Evolutionary conservation across 805 yeast genomes (phyloP).

Genomic region (Candida succiphila): DNA sequence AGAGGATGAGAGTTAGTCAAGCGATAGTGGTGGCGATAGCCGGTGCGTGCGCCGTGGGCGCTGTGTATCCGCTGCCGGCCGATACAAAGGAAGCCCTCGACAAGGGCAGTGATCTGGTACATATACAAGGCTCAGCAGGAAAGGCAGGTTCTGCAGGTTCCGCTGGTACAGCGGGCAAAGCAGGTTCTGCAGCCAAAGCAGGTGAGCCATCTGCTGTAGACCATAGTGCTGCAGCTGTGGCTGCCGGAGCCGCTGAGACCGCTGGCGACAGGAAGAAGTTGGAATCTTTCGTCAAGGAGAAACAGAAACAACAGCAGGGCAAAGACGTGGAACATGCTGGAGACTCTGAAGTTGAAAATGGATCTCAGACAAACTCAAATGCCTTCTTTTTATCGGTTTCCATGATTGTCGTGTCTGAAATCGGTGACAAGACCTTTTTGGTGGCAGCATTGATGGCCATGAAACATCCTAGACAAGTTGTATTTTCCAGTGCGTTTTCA

Average conservation of each 20-base stretch:
- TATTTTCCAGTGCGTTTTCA: conserved; percentile 80
- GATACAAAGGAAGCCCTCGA: too few relatives aligned
- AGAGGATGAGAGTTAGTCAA: too few relatives aligned
- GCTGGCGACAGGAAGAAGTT: conserved; percentile 8
- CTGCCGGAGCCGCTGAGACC: conserved; percentile 1
- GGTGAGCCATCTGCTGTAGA: neutral
- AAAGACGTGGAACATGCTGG: conserved; percentile 5
- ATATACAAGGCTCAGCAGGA: too few relatives aligned
- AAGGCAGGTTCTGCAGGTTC: too few relatives aligned
- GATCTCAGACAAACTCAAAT: conserved; percentile 26
- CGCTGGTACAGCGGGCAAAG: too few relatives aligned
- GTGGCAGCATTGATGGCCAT: conserved; percentile 98
- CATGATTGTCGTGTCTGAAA: conserved; percentile 92
- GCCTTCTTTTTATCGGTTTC: conserved; percentile 74
- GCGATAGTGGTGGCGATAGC: too few relatives aligned
- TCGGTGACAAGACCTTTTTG: conserved; percentile 94
- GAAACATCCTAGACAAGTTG: conserved; percentile 77
- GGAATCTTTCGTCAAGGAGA: conserved; percentile 6
- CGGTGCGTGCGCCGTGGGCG: too few relatives aligned
- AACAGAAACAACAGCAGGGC: conserved; percentile 8
- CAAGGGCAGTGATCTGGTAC: too few relatives aligned
- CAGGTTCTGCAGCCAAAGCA: too few relatives aligned
- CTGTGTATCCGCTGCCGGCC: too few relatives aligned
- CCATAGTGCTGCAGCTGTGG: neutral
- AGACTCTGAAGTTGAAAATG: neutral